Conservation (phyloP, 257 asterid genomes). For the Lantana camara region DNA sequence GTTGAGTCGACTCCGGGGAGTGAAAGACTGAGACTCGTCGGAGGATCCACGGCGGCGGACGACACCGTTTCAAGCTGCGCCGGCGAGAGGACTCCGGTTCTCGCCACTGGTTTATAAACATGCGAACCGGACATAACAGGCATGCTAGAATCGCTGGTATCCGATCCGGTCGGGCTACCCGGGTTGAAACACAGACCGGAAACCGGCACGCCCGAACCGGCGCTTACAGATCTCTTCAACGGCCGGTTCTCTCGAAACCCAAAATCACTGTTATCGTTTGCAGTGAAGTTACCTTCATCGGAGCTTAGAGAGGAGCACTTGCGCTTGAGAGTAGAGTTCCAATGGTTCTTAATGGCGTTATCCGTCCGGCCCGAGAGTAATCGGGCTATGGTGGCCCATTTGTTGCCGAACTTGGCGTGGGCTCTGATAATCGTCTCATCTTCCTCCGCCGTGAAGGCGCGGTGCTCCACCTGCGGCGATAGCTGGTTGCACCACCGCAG, state of each 20-base stretch:
- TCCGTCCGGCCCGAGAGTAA: constrained; percentile 91
- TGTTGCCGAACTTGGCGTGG: constrained; percentile 84
- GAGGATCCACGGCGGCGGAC: constrained; percentile 44
- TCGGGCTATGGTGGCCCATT: constrained; percentile 97
- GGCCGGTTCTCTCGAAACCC: constrained; percentile 45
- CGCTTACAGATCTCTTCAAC: constrained; percentile 75
- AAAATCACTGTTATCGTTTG: constrained; percentile 32
- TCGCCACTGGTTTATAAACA: constrained; percentile 53
- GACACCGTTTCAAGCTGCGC: constrained; percentile 44
- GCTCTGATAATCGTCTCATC: constrained; percentile 82
- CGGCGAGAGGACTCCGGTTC: constrained; percentile 41
- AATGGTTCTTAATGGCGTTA: constrained; percentile 92
- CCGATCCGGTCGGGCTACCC: constrained; percentile 85
- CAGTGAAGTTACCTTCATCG: constrained; percentile 38
- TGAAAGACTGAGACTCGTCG: constrained; percentile 74
- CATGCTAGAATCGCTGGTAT: constrained; percentile 57
- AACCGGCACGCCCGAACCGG: constrained; percentile 60
- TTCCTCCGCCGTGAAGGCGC: constrained; percentile 81
- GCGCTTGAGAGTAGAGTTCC: constrained; percentile 93
- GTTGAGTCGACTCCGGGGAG: constrained; percentile 68
- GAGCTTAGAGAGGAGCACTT: constrained; percentile 63
- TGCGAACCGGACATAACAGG: constrained; percentile 41
- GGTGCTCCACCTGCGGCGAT: constrained; percentile 91
- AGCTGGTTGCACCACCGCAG: constrained; percentile 98
- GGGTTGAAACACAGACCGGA: constrained; percentile 54